Percentiles rank a stretch among this genome's conserved stretches.
phyloP scores from a whole-genome alignment of 768 basidiomycete species.

The Leccinum arenicola region DNA sequence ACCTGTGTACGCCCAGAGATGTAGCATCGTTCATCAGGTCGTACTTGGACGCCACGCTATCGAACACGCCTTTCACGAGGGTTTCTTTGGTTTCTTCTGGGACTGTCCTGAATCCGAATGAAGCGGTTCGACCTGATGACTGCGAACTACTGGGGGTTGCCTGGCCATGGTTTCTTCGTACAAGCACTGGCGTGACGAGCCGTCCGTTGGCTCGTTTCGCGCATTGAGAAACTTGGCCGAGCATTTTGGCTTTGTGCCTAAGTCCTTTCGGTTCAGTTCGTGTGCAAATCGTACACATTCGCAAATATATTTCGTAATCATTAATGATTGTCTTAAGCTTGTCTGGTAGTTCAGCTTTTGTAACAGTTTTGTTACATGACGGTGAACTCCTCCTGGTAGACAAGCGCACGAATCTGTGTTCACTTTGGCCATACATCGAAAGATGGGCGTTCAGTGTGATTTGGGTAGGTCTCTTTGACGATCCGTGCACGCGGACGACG shows the following conservation, averaged over 20 bases:
- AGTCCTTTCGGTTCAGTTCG: neutral
- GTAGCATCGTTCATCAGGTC: slow-evolving; percentile 99
- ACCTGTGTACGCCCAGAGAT: slow-evolving; percentile 90
- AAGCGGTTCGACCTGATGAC: slow-evolving; percentile 51
- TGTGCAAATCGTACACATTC: neutral
- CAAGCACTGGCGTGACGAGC: slow-evolving; percentile 8
- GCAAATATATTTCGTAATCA: neutral
- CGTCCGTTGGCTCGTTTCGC: slow-evolving; percentile 13
- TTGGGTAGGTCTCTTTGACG: neutral
- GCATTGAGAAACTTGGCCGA: slow-evolving; percentile 15
- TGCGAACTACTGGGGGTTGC: slow-evolving; percentile 8
- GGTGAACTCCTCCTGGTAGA: too few relatives aligned
- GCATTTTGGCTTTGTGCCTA: slow-evolving; percentile 10
- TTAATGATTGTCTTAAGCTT: too few relatives aligned
- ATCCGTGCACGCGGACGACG: neutral
- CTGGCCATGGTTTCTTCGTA: slow-evolving; percentile 25
- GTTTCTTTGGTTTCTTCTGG: slow-evolving; percentile 85
- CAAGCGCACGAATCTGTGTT: too few relatives aligned
- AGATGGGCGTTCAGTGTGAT: slow-evolving; percentile 40
- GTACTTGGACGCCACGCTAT: slow-evolving; percentile 92
- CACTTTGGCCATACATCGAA: slow-evolving; percentile 76
- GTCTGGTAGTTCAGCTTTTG: slow-evolving; percentile 8
- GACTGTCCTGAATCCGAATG: slow-evolving; percentile 92
- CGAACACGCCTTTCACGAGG: slow-evolving; percentile 90
- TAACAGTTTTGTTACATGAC: slow-evolving; percentile 11